Conservation (phyloP, 208 protist genomes). For the Trypanosoma scelopori region DNA sequence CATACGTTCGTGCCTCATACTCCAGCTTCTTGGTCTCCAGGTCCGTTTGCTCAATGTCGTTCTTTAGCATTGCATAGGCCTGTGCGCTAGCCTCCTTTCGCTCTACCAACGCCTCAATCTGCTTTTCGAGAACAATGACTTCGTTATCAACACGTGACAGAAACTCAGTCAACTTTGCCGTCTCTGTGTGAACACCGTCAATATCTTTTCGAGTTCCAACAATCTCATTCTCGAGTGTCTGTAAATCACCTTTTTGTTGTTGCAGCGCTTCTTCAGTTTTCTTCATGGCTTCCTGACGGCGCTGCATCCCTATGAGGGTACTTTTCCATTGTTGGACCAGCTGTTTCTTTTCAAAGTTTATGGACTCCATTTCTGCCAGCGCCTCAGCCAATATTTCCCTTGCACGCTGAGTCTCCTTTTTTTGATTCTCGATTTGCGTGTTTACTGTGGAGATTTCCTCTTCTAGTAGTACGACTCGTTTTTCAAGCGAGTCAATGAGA, state of each 20-base stretch:
- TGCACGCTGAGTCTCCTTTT: constrained; percentile 87
- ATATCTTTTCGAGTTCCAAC: constrained; percentile 87
- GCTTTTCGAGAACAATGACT: constrained; percentile 84
- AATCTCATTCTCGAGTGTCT: constrained; percentile 93
- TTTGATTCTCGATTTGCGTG: constrained; percentile 87
- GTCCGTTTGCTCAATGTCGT: constrained; percentile 77
- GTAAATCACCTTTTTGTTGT: constrained; percentile 89
- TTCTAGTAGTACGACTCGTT: constrained; percentile 80
- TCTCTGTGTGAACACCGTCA: constrained; percentile 75
- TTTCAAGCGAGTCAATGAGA: constrained; percentile 87
- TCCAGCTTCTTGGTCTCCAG: constrained; percentile 83
- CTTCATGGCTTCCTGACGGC: constrained; percentile 91
- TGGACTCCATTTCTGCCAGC: constrained; percentile 92
- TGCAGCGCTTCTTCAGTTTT: constrained; percentile 92
- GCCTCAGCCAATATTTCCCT: constrained; percentile 91
- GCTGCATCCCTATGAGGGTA: constrained; percentile 92
- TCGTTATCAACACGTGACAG: constrained; percentile 93
- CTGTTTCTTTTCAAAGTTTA: constrained; percentile 95
- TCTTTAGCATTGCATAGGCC: constrained; percentile 72
- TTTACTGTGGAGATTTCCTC: constrained; percentile 81
- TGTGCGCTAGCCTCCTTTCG: constrained; percentile 78
- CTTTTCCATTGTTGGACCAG: constrained; percentile 94
- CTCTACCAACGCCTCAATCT: constrained; percentile 84
- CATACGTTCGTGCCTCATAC: constrained; percentile 72
- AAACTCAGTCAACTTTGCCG: constrained; percentile 88